These are phyloP conservation scores for Teratosphaeria viscida DNA, from an alignment of 2,329 filamentous ascomycete species.

Conservation along the genomic window DNA sequence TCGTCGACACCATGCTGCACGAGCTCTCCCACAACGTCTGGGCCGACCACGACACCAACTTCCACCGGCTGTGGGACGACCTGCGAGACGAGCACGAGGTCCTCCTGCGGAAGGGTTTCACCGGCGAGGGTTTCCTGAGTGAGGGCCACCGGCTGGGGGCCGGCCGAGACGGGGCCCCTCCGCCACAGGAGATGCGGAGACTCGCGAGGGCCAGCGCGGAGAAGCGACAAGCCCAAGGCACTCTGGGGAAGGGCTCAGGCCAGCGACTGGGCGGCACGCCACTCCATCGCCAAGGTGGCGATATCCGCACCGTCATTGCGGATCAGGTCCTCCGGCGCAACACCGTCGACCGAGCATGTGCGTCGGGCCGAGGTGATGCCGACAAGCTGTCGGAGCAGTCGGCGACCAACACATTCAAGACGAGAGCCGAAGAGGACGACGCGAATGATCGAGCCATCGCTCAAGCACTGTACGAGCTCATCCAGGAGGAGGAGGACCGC, in stretches of 20 bases:
- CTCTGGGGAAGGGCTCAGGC: slow-evolving; percentile 45
- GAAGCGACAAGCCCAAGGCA: slow-evolving; percentile 43
- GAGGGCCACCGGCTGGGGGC: slow-evolving; percentile 62
- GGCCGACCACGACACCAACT: slow-evolving; percentile 71
- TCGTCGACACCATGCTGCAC: slow-evolving; percentile 87
- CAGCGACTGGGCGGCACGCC: slow-evolving; percentile 59
- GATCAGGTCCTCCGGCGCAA: slow-evolving; percentile 58
- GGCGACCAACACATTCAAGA: slow-evolving; percentile 64
- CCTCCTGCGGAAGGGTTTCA: slow-evolving; percentile 71
- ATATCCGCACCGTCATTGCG: slow-evolving; percentile 63
- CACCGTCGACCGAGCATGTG: slow-evolving; percentile 63
- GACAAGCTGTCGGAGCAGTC: slow-evolving; percentile 58
- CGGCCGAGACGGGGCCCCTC: slow-evolving; percentile 40
- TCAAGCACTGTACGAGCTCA: slow-evolving; percentile 73
- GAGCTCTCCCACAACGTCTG: slow-evolving; percentile 83
- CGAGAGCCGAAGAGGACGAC: slow-evolving; percentile 76
- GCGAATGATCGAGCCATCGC: slow-evolving; percentile 82
- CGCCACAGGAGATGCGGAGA: slow-evolving; percentile 61
- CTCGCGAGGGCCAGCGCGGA: slow-evolving; percentile 60
- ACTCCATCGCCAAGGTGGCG: slow-evolving; percentile 44
- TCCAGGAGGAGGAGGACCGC: slow-evolving; percentile 61
- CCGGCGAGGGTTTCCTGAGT: slow-evolving; percentile 77
- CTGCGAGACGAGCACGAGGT: slow-evolving; percentile 75
- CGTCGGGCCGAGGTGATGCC: slow-evolving; percentile 56
- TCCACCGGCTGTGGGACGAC: slow-evolving; percentile 81